Evolutionary conservation across 2,329 filamentous ascomycete species (phyloP), one percentile per base, ranked within the genome.

Genomic region (Aspergillus glaucus): DNA sequence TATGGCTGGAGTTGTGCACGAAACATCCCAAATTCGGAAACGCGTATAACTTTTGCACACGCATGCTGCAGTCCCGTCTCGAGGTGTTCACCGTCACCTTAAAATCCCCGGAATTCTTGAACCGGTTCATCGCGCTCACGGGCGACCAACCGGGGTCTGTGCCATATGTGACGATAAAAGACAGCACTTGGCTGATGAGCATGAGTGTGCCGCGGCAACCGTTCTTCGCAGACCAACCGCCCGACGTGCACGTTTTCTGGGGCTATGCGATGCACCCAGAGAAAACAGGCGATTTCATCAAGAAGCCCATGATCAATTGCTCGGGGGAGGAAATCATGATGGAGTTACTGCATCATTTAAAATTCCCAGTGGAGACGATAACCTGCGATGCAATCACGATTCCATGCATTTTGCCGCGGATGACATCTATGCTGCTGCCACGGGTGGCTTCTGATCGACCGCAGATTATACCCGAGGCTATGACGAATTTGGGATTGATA

Each of bases 31-130:
- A 61, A 0, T 68, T 73, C 49, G 69, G 70, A 24, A 66, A 68
- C 43, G 68, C 72, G 0, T 65, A 69, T 28, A 71, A 68, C 42
- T 75, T 75, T 54, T 68, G 65, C 49, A 64, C 59, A 1, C 61
- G 68, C 21, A 55, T 65, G 19, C 43, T 55, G 2, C 63, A 72
- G 42, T 69, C 67, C 7, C 66, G 64, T 17, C 64, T 71, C 59
- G 66, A 68, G 48, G 70, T 67, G 0, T 73, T 74, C 26, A 73
- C 72, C 4, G 61, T 72, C 22, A 75, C 71, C 0, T 56, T 71
- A 4, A 61, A 65, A 30, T 52, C 56, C 19, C 51, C 56, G 0
- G 57, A 61, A n/a, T 62, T 70, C 44, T 63, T 70, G 42, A 47
- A 60, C 2, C 51, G 55, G 1, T 49, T 63, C 10, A 14, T 36